These are phyloP conservation scores for Cladophialophora bantiana DNA, from an alignment of 2,329 filamentous ascomycete genomes.

Conservation along the genomic window DNA sequence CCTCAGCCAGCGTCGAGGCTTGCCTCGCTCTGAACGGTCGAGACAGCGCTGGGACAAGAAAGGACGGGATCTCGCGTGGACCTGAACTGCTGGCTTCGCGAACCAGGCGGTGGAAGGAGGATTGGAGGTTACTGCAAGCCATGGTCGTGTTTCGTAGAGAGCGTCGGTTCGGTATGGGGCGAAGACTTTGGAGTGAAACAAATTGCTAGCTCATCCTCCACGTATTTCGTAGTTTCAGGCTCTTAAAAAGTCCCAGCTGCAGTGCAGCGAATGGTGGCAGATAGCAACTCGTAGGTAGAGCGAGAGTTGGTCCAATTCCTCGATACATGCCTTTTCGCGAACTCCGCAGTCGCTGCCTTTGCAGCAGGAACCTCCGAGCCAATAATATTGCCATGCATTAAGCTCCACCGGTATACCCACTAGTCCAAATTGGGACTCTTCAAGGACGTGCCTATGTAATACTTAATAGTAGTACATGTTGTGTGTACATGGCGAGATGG, in stretches of 20 bases:
- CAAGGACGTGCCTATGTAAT: too few relatives aligned
- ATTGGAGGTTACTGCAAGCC: constrained; percentile 69
- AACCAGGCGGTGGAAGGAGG: constrained; percentile 65
- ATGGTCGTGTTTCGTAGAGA: constrained; percentile 52
- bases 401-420: neutral
- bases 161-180: neutral
- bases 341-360: constrained; percentile 4
- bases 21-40: constrained; percentile 38
- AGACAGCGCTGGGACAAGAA: constrained; percentile 73
- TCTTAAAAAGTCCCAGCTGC: neutral
- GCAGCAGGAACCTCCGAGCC: neutral
- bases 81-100: constrained; percentile 53
- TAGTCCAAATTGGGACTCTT: neutral
- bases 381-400: neutral
- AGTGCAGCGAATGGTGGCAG: neutral
- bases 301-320: neutral
- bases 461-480: too few relatives aligned
- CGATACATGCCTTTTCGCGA: neutral
- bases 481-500: too few relatives aligned
- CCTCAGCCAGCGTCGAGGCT: constrained; percentile 70
- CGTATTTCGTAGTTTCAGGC: neutral
- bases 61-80: constrained; percentile 67
- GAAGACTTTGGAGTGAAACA: neutral
- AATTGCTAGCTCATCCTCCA: constrained; percentile 33
- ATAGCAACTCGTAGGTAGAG: constrained; percentile 6